phyloP scores from a whole-genome alignment of 345 rosid species.

The Gossypium raimondii region DNA sequence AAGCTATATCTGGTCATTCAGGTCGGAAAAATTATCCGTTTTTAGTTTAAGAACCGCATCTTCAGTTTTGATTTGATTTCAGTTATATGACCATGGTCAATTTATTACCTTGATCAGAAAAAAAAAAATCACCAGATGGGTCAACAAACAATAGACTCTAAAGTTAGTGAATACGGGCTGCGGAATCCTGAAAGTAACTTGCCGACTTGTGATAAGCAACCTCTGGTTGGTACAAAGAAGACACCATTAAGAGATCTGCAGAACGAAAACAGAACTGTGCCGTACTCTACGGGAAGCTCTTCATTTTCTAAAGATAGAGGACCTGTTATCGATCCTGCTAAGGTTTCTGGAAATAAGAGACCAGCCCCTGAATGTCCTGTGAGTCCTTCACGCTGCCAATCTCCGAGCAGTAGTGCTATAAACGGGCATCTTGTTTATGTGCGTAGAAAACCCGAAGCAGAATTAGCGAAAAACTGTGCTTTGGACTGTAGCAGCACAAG shows the following conservation, averaged over 20 bases:
- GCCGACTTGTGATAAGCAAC: conserved; percentile 37
- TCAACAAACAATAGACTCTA: conserved; percentile 46
- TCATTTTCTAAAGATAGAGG: conserved; percentile 39
- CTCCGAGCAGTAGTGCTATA: conserved; percentile 41
- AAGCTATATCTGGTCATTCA: not conserved
- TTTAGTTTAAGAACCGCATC: not conserved
- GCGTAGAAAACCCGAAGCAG: conserved; percentile 69
- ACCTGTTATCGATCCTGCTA: conserved; percentile 28
- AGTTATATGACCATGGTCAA: not conserved
- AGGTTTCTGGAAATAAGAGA: conserved; percentile 54
- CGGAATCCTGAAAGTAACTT: conserved; percentile 35
- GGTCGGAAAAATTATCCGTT: not conserved
- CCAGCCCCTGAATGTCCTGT: conserved; percentile 35
- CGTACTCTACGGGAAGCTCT: conserved; percentile 32
- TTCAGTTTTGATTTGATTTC: not conserved
- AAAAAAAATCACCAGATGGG: conserved; percentile 26
- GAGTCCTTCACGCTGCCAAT: conserved; percentile 32
- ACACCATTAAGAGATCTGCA: conserved; percentile 54
- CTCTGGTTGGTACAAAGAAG: conserved; percentile 43
- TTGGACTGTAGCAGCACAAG: not conserved
- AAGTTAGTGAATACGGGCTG: conserved; percentile 35
- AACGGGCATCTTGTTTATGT: conserved; percentile 69
- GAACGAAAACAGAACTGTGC: conserved; percentile 45
- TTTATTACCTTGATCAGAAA: not conserved
- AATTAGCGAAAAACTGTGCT: conserved; percentile 33